Evolutionary conservation across 768 basidiomycete genomes (phyloP), one percentile per base, ranked within the genome.

Genomic region (Pleurotus eryngii): DNA sequence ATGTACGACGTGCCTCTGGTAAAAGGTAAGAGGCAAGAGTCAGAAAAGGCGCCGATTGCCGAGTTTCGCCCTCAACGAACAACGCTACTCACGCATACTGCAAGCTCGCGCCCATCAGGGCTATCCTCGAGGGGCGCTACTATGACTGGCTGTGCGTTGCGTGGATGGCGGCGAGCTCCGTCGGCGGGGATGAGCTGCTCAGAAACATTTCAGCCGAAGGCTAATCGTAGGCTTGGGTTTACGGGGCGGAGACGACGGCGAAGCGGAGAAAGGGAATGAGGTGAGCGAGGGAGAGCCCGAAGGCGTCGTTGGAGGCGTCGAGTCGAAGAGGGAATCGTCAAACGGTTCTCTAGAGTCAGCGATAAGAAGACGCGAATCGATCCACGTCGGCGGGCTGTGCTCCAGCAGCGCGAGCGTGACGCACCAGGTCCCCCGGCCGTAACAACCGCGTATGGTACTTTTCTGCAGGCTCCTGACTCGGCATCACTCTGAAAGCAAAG

Each of bases 381-480:
- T 60, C 61, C 74, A 81, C 4, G 85, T 83, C 2, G 86, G 80
- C 0, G 83, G 78, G 57, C 85, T 85, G 50, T 81, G 72, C 53
- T 83, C 81, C 5, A 81, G 69, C 4, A 87, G 66, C 1, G 75
- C 74, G 1, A 87, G 78, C 1, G 74, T 69, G 30, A 86, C 71
- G 39, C 77, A 74, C 84, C 79, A 80, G 15, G 76, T 69, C 5
- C 77, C n/a, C 77, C 35, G 65, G 61, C n/a, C 63, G 66, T 3
- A 5, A 57, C 60, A 62, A 14, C 57, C 39, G 46, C 5, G 15
- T 43, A 43, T 43, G 18, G 42, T 40, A 24, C 20, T 20, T 12
- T 20, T 35, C n/a, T n/a, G 17, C 4, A 26, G 45, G 47, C 12
- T 53, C 46, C 9, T 62, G 63, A 6, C 22, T 20, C n/a, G 65